These are phyloP conservation scores for Umbellularia californica DNA, from an alignment of 164 flowering plant genomes.

Conservation along the genomic window DNA sequence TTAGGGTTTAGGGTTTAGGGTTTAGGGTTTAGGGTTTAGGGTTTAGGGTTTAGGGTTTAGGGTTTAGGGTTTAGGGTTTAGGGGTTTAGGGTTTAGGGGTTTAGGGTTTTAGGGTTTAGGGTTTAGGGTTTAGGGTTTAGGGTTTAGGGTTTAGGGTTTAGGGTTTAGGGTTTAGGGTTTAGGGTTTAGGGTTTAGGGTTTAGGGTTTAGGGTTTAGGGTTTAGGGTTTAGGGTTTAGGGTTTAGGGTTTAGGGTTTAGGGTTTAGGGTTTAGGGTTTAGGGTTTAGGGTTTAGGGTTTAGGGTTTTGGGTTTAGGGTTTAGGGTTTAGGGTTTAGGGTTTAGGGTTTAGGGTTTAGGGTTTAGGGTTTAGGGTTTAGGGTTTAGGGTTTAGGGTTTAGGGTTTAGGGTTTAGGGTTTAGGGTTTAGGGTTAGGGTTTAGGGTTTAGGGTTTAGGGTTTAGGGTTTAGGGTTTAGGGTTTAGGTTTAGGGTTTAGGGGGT, in stretches of 20 bases:
- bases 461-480: constrained; percentile 1
- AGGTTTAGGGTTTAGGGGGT: not conserved
- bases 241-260: constrained; percentile 1
- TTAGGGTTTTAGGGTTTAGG: constrained; percentile 10
- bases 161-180: constrained; percentile 11
- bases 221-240: not conserved
- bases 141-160: constrained; percentile 12
- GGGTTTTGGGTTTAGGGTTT: not conserved
- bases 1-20: constrained; percentile 12
- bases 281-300: constrained; percentile 1
- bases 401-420: constrained; percentile 1
- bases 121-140: constrained; percentile 9
- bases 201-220: not conserved
- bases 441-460: not conserved
- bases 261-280: not conserved
- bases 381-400: constrained; percentile 1
- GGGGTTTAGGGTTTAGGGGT: constrained; percentile 13
- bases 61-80: constrained; percentile 13
- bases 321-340: constrained; percentile 1
- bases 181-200: not conserved
- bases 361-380: constrained; percentile 1
- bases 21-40: constrained; percentile 13
- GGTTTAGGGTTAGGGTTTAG: not conserved
- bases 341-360: not conserved
- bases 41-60: constrained; percentile 14